Conservation (phyloP, 2,329 filamentous ascomycete species). For the Lecanicillium sp. region DNA sequence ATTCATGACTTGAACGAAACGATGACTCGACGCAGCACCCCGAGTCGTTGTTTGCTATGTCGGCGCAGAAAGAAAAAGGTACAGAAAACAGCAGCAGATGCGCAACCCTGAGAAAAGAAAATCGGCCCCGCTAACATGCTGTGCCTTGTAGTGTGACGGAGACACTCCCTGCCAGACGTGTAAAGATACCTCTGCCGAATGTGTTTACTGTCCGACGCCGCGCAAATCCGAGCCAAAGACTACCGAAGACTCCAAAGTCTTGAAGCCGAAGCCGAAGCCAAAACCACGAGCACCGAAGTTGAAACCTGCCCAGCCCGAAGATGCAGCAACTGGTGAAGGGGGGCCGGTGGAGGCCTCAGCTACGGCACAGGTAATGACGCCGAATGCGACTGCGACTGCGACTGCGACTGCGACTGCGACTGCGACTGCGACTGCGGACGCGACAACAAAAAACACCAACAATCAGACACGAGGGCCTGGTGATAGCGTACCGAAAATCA, state of each 20-base stretch:
- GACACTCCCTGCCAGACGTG: neutral
- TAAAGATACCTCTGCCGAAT: neutral
- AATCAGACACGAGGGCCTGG: too few species aligned
- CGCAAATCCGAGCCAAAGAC: neutral
- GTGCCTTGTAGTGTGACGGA: conserved; percentile 1
- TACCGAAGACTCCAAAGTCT: neutral
- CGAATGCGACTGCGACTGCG: too few species aligned
- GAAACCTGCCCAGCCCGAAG: too few species aligned
- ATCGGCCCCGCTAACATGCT: neutral
- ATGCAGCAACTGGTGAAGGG: too few species aligned
- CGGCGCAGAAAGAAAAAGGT: conserved; percentile 6
- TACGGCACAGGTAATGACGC: too few species aligned
- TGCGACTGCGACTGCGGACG: too few species aligned
- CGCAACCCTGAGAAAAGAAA: too few species aligned
- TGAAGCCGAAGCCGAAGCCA: neutral
- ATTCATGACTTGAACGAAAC: neutral
- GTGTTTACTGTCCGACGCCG: neutral
- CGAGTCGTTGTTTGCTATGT: conserved; percentile 4
- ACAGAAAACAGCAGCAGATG: neutral
- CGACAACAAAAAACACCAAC: too few species aligned
- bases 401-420: too few species aligned
- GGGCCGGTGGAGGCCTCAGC: too few species aligned
- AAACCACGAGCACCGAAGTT: too few species aligned
- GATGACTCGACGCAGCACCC: neutral
- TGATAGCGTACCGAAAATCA: too few species aligned